phyloP scores from a whole-genome alignment of 306 rosid genomes.

The Ammopiptanthus mongolicus region DNA sequence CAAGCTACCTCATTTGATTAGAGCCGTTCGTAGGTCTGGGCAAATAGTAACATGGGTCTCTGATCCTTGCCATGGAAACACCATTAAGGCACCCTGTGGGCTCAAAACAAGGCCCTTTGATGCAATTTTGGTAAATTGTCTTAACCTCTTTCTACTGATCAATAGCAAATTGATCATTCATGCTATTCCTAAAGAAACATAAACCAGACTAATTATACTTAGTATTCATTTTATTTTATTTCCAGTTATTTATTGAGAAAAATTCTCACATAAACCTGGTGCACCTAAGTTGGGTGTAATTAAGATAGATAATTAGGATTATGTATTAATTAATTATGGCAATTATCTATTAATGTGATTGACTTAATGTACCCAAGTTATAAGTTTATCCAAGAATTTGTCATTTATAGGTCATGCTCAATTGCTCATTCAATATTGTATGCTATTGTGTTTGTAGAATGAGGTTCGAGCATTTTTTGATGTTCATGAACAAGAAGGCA shows the following conservation, averaged over 20 bases:
- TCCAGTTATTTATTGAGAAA: too few species aligned
- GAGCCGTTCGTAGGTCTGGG: slow-evolving; percentile 72
- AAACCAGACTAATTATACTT: neutral
- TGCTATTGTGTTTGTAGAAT: slow-evolving; percentile 31
- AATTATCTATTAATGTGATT: too few species aligned
- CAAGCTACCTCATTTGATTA: slow-evolving; percentile 71
- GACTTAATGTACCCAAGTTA: too few species aligned
- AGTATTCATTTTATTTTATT: neutral
- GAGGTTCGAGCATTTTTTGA: slow-evolving; percentile 84
- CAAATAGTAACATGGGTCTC: slow-evolving; percentile 77
- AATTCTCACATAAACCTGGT: too few species aligned
- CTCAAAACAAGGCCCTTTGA: slow-evolving; percentile 76
- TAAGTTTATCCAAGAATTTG: too few species aligned
- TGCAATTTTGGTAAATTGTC: slow-evolving; percentile 53
- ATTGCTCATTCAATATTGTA: neutral
- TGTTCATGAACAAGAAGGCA: slow-evolving; percentile 82
- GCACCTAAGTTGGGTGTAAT: too few species aligned
- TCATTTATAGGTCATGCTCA: neutral
- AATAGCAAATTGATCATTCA: neutral
- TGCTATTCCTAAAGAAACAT: neutral
- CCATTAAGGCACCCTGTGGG: slow-evolving; percentile 72
- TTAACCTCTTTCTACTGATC: neutral
- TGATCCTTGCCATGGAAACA: slow-evolving; percentile 83
- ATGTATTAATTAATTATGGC: too few species aligned
- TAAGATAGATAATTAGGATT: too few species aligned